Evolutionary conservation across 2,329 filamentous ascomycete species (phyloP), one percentile per base, ranked within the genome.

Genomic region (Knoxdaviesia proteae): DNA sequence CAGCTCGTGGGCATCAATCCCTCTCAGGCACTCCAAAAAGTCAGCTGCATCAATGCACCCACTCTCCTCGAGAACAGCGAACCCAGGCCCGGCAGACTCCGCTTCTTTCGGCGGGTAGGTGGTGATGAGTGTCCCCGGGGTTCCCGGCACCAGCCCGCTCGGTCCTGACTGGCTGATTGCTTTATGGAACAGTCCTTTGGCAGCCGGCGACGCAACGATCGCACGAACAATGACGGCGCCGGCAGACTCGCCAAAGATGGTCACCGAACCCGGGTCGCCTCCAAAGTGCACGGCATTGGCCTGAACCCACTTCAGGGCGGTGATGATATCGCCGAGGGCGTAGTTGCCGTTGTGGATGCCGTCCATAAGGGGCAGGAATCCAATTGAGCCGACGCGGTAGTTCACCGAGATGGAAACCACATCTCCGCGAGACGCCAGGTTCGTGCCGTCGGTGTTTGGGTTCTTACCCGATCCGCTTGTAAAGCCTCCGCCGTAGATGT

Each of bases 331-430:
- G 7, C 33, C 38, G 8, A 44, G 31, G 30, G 33, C 42, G 34
- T 44, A 44, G 39, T 44, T 44, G 1, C 42, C 42, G 47, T 77
- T 78, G 3, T 74, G 59, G 9, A 64, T 50, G 0, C 72, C 74
- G 41, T 69, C 67, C 50, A 53, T 43, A 56, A 74, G 30, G 64
- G 63, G 48, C n/a, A 79, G 51, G 51, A 81, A 79, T 0, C 77
- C 77, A 50, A 77, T 62, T 4, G 68, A 67, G 6, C 66, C 65
- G 36, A 76, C 61, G 6, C 72, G 62, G 51, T 74, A 65, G 48
- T 62, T 62, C 50, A 68, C 62, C 34, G 59, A 62, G 1, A 69
- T 59, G 5, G 56, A 65, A 36, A 73, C 62, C 6, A 63, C 58
- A 46, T 67, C 63, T 8, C 64, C 63, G 9, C 63, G 52, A 10